Base-by-base conservation (phyloP, 2,329 filamentous ascomycete genomes). In the Colletotrichum melonis region DNA sequence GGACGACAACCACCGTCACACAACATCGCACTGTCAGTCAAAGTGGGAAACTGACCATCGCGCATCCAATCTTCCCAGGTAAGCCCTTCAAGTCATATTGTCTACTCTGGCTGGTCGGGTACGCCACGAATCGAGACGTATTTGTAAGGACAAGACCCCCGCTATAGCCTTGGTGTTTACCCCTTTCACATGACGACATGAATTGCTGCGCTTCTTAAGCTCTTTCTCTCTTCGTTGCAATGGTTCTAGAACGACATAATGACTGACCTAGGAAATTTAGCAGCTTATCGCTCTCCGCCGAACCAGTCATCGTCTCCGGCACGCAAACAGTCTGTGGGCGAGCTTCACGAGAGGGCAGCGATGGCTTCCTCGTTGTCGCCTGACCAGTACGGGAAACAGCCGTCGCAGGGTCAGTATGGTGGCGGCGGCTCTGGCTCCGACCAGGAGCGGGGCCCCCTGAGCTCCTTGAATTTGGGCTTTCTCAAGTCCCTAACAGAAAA, bases 401-500 rank as follows among this genome's bases (percentile, higher is more conserved):
- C 80, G 59, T 79, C 77, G 75, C 79, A 32, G 78, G 46, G 76
- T 22, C 64, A 60, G 38, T 76, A 81, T 19, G 78, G 75, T 30
- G 65, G 68, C n/a, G 64, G 60, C 14, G 71, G 71, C 56, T 69
- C 66, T 54, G 62, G 67, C 22, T 71, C 67, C 26, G 74, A 75
- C 19, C 79, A 81, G 59, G 85, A 86, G 59, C 83, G 80, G 69
- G 78, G 82, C 56, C 83, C 85, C 1, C 77, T 84, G 58, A 83
- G 84, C 19, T 81, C 85, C 1, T 79, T 91, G 74, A 91, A 89
- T 74, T 82, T 92, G 67, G 86, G 85, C 22, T 92, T 94, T 74
- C 88, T 93, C 82, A 95, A 92, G 82, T 90, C 84, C 76, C 86
- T 92, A 74, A 88, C 85, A 64, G 93, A 94, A 69, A 97, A 95